Base-by-base conservation (phyloP, 148 eudicot genomes). In the Silene latifolia region DNA sequence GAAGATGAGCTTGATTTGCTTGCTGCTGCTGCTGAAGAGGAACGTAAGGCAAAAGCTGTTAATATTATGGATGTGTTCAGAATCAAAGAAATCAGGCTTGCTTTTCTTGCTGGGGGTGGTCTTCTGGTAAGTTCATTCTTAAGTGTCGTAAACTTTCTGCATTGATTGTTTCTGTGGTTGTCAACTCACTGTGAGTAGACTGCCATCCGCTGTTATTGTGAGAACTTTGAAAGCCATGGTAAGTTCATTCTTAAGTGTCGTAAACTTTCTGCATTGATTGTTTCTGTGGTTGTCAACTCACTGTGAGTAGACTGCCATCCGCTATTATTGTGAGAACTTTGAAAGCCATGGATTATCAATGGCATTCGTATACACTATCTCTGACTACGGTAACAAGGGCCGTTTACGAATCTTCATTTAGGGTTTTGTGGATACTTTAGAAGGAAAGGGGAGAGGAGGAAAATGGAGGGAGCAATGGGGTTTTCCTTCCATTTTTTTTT, bases 91-190 rank as follows among this genome's bases (percentile, higher is more conserved):
- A 80, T 90, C 29, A 81, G 99, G 80, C 92, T 95, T 73, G 99
- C 99, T 57, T 95, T 95, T 85, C 71, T 95, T 4, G 96, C 91
- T 61, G 99, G 99, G 56, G 99, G 97, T 74, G 96, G 99, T 83
- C 91, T 95, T 24, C 93, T 90, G 93, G 98, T 92, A 86, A 67
- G 79, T 53, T 70, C 61, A 20, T 27, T 58, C 21, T 51, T 4
- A 23, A 47, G 4, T 17, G 60, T 15, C 53, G 61, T 53, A 69
- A n/a, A 14, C 60, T 23, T 70, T 51, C 18, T 48, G 73, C 72
- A 24, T 51, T 24, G 27, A 0, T 47, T 48, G 58, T 69, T 69
- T 47, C 8, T 69, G 29, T 69, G 39, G 21, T 39, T 19, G 12
- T 35, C 51, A 66, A 66, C 69, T 65, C 21, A 6, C 29, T 10